A percentile compares a stretch with the other conserved stretches of the same genome.
These are phyloP conservation scores for Lactarius indigo DNA, from an alignment of 768 basidiomycete genomes.

Conservation along the genomic window DNA sequence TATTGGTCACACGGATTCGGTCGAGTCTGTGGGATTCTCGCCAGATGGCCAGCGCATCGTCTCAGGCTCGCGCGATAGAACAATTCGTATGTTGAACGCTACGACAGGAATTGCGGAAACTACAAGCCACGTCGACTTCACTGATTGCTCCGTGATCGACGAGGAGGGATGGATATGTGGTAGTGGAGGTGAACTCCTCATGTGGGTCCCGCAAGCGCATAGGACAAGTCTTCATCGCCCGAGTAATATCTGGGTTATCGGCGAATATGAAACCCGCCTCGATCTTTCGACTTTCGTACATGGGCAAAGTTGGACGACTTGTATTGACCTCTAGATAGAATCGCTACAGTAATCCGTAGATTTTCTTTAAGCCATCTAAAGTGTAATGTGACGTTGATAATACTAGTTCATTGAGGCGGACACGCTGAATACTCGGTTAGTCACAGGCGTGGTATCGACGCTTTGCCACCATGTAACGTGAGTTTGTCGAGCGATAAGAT, in stretches of 20 bases:
- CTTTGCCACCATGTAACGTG: too few relatives aligned
- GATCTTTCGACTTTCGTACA: too few relatives aligned
- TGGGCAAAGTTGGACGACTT: too few relatives aligned
- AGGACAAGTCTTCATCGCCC: neutral
- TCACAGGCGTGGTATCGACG: too few relatives aligned
- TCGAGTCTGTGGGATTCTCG: constrained; percentile 20
- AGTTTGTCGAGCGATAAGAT: too few relatives aligned
- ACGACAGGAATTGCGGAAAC: neutral
- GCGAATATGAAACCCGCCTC: too few relatives aligned
- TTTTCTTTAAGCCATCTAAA: too few relatives aligned
- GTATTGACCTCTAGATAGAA: neutral
- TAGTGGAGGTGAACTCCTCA: neutral
- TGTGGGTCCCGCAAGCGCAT: neutral
- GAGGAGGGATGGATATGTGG: neutral
- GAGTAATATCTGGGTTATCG: too few relatives aligned
- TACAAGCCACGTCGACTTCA: neutral
- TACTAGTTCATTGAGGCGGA: too few relatives aligned
- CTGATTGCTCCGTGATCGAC: neutral
- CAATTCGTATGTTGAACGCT: neutral
- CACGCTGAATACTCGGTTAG: too few relatives aligned
- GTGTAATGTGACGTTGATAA: too few relatives aligned
- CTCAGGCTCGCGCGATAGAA: neutral
- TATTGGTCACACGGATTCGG: neutral
- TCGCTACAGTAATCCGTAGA: too few relatives aligned
- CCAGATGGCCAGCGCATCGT: constrained; percentile 15